These are phyloP conservation scores for Debaryomyces maramus DNA, from an alignment of 805 yeast genomes.

Conservation along the genomic window DNA sequence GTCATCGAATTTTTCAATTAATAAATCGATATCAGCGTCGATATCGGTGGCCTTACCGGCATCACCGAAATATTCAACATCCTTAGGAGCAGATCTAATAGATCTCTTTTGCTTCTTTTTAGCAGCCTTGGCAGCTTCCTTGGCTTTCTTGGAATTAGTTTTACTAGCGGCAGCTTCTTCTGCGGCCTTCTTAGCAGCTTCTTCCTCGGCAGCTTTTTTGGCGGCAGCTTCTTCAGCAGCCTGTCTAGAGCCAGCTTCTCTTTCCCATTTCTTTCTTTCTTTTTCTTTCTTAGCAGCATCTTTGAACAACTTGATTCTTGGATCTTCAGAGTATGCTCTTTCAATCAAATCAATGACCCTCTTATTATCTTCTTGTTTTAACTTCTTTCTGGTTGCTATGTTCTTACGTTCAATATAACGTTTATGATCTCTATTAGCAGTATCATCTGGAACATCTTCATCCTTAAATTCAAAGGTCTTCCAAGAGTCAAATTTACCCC, in stretches of 20 bases:
- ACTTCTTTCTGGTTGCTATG: slow-evolving; percentile 93
- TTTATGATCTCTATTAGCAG: slow-evolving; percentile 98
- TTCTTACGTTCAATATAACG: slow-evolving; percentile 98
- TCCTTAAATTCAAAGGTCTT: slow-evolving; percentile 96
- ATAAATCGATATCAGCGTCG: slow-evolving; percentile 76
- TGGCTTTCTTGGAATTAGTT: slow-evolving; percentile 70
- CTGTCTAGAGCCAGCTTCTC: slow-evolving; percentile 94
- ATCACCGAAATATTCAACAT: slow-evolving; percentile 80
- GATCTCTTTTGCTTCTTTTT: slow-evolving; percentile 96
- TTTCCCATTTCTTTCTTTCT: slow-evolving; percentile 95
- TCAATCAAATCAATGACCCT: slow-evolving; percentile 83
- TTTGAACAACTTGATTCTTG: slow-evolving; percentile 91
- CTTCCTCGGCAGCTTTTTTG: slow-evolving; percentile 86
- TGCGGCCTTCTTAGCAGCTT: slow-evolving; percentile 72
- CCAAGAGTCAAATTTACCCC: slow-evolving; percentile 97
- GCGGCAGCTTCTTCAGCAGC: slow-evolving; percentile 91
- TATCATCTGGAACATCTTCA: slow-evolving; percentile 99
- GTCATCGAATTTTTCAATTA: slow-evolving; percentile 82
- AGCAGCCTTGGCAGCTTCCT: slow-evolving; percentile 95
- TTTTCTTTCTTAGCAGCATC: slow-evolving; percentile 93
- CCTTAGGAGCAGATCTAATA: slow-evolving; percentile 80
- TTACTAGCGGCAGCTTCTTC: slow-evolving; percentile 63
- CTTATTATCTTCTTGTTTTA: slow-evolving; percentile 95
- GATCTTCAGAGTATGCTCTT: slow-evolving; percentile 87
- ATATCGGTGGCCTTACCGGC: slow-evolving; percentile 63